Evolutionary conservation across 192 early-diverging fungal genomes (phyloP).

Genomic region (Paraglomus occultum): DNA sequence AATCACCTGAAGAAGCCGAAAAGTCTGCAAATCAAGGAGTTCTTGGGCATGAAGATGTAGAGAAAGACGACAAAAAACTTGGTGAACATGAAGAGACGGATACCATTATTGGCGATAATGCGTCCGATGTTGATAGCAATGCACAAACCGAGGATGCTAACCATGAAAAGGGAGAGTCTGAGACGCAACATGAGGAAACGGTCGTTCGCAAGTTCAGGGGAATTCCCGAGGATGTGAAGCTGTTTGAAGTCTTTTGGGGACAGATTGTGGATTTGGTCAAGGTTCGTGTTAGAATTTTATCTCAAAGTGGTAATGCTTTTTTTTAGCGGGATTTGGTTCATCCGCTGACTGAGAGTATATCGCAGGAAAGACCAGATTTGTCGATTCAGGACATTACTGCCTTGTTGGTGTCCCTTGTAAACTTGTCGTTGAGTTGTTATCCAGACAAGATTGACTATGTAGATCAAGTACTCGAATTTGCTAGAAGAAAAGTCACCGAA

Average conservation of each 20-base stretch:
- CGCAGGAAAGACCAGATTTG: constrained; percentile 84
- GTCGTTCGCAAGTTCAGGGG: constrained; percentile 60
- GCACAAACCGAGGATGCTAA: constrained; percentile 29
- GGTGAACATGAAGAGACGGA: constrained; percentile 43
- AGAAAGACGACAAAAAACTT: constrained; percentile 19
- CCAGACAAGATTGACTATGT: constrained; percentile 85
- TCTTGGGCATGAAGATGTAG: constrained; percentile 34
- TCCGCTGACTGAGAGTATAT: neutral
- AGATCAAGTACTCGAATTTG: constrained; percentile 89
- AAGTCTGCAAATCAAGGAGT: constrained; percentile 27
- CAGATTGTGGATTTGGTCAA: constrained; percentile 92
- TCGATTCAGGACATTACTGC: constrained; percentile 90
- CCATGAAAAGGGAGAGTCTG: constrained; percentile 19
- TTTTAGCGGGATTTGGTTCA: neutral
- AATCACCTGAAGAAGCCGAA: constrained; percentile 35
- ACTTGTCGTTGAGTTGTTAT: constrained; percentile 90
- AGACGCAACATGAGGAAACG: constrained; percentile 29
- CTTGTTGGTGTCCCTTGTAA: constrained; percentile 82
- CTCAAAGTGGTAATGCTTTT: neutral
- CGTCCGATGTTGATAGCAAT: constrained; percentile 20
- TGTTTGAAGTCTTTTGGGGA: constrained; percentile 98
- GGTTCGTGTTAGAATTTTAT: constrained; percentile 46
- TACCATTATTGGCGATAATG: constrained; percentile 16
- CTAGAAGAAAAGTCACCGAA: constrained; percentile 72
- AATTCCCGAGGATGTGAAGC: constrained; percentile 80